These are phyloP conservation scores for Yamadazyma sp. DNA, from an alignment of 1,139 yeast genomes.

Conservation along the genomic window DNA sequence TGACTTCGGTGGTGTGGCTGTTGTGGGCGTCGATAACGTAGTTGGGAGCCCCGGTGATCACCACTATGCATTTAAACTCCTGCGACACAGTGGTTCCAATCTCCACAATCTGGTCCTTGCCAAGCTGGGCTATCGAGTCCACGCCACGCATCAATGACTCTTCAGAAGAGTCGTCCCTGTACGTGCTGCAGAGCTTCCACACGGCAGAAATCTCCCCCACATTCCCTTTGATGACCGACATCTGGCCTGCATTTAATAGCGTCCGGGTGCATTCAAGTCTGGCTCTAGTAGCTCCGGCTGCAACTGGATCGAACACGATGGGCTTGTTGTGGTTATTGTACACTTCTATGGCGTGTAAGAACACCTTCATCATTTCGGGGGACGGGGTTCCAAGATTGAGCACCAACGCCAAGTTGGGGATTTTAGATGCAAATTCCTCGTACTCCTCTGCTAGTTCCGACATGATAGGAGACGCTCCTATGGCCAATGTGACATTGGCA, in stretches of 20 bases:
- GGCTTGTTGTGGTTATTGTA: conserved; percentile 63
- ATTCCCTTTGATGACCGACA: conserved; percentile 81
- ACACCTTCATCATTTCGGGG: conserved; percentile 40
- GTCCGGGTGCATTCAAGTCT: conserved; percentile 50
- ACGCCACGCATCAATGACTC: conserved; percentile 68
- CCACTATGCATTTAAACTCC: conserved; percentile 62
- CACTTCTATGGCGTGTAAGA: conserved; percentile 51
- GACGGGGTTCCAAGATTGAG: conserved; percentile 79
- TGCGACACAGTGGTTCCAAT: conserved; percentile 56
- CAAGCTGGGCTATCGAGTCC: conserved; percentile 49
- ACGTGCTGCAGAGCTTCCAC: conserved; percentile 30
- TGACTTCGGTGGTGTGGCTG: conserved; percentile 21
- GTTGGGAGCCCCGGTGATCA: conserved; percentile 54
- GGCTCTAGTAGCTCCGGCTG: conserved; percentile 75
- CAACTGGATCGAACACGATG: conserved; percentile 87
- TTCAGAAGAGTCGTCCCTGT: conserved; percentile 34
- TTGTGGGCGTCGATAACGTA: conserved; percentile 22
- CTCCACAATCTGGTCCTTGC: conserved; percentile 26
- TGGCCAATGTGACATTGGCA: conserved; percentile 84
- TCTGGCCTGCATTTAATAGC: conserved; percentile 58
- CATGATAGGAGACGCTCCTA: conserved; percentile 91
- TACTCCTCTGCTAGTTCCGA: conserved; percentile 75
- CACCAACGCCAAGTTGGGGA: conserved; percentile 57
- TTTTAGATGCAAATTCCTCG: conserved; percentile 56
- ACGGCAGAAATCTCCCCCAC: conserved; percentile 70